Base-by-base conservation (phyloP, 345 rosid species). In the Populus euphratica region DNA sequence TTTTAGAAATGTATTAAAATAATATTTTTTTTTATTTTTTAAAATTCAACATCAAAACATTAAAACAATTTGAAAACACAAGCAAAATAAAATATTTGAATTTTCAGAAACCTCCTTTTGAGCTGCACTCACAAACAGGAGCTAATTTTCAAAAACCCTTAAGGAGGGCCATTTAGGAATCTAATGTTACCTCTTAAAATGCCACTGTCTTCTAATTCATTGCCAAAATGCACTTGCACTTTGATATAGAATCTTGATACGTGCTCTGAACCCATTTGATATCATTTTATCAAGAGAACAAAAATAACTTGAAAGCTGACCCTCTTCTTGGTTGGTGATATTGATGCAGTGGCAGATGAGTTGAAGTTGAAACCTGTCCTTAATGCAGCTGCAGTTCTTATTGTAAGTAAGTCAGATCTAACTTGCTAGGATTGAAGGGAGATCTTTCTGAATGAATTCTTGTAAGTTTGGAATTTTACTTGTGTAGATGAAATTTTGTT, bases 331-430 rank as follows among this genome's bases (percentile, higher is more conserved):
- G 52, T 76, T 77, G 80, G 67, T 84, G 68, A 13, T 84, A 56
- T 75, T 79, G 86, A 70, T 86, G 86, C 94, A 90, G 94, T 90
- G 94, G 94, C 92, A 89, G 65, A 81, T 89, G 88, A 79, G 83
- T 64, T 85, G 81, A 86, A 10, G 72, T n/a, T 68, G 59, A 56
- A 63, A 8, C 49, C 59, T n/a, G 39, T 62, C 66, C 36, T 73
- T 43, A 41, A 69, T 76, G 44, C 70, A 76, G 64, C 78, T 69
- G 36, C 61, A 69, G 52, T 47, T 79, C 65, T 35, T 39, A 27
- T 70, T 39, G 76, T 67, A 50, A 56, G 85, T 81, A 36, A 66
- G 79, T 80, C 61, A 70, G 29, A 49, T 74, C 77, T 13, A 61
- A 63, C 59, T 27, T 11, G 1, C 7, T 35, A 29, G 44, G 31